phyloP scores from a whole-genome alignment of 2,329 filamentous ascomycete species.

The Claviceps sp. region DNA sequence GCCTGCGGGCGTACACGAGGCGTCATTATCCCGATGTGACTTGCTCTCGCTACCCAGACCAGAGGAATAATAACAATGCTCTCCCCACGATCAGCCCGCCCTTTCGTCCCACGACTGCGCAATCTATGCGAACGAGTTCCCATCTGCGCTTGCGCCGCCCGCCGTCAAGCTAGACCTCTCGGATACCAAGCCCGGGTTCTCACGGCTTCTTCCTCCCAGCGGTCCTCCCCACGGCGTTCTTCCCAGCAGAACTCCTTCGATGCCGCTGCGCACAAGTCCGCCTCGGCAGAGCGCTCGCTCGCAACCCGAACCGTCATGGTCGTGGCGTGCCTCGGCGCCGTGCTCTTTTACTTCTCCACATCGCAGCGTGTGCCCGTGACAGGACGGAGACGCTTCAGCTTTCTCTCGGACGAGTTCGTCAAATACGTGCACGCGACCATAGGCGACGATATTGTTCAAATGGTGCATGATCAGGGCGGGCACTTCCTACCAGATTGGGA shows the following conservation, averaged over 20 bases:
- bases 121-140: not conserved
- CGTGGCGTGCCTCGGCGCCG: conserved; percentile 28
- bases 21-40: not conserved
- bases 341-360: conserved; percentile 52
- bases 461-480: conserved; percentile 36
- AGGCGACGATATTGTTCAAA: conserved; percentile 31
- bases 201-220: conserved; percentile 7
- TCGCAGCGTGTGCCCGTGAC: conserved; percentile 61
- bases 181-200: not conserved
- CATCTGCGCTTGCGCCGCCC: not conserved
- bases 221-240: conserved; percentile 8
- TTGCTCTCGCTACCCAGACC: not conserved
- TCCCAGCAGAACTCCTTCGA: conserved; percentile 12
- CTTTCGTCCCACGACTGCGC: not conserved
- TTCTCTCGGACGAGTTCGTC: conserved; percentile 43
- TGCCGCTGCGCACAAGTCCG: conserved; percentile 13
- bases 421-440: conserved; percentile 22
- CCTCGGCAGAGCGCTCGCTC: conserved; percentile 15
- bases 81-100: not conserved
- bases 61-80: not conserved
- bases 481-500: conserved; percentile 48
- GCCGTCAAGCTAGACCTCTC: not conserved
- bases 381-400: conserved; percentile 60
- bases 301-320: conserved; percentile 24
- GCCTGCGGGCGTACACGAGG: no score